Conservation (phyloP, 306 rosid genomes). For the Acacia confusa region DNA sequence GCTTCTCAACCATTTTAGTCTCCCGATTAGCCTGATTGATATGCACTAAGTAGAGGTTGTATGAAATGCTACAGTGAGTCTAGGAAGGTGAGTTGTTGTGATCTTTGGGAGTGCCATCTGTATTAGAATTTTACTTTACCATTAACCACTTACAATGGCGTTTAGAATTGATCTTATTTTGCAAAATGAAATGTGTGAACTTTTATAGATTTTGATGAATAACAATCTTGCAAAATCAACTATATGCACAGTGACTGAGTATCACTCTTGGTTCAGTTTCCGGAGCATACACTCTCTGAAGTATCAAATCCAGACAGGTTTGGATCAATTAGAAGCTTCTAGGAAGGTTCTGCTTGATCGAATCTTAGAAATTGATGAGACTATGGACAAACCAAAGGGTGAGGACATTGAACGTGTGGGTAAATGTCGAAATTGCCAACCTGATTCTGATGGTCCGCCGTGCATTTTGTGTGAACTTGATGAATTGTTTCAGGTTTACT, state of each 20-base stretch:
- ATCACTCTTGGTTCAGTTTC: slow-evolving; percentile 57
- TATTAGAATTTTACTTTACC: background rate
- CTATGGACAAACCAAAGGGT: slow-evolving; percentile 81
- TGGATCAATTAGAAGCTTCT: slow-evolving; percentile 84
- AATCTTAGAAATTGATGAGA: slow-evolving; percentile 72
- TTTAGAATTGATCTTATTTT: slow-evolving; percentile 22
- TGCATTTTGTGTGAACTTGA: slow-evolving; percentile 86
- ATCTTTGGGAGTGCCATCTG: background rate
- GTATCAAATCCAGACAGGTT: slow-evolving; percentile 83
- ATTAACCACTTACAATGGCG: background rate
- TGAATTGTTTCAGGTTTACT: slow-evolving; percentile 77
- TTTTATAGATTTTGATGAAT: slow-evolving; percentile 28
- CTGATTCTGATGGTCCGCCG: slow-evolving; percentile 71
- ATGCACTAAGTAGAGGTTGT: background rate
- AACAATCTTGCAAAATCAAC: slow-evolving; percentile 6
- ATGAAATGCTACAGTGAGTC: background rate
- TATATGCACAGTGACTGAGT: slow-evolving; percentile 23
- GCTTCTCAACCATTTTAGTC: background rate
- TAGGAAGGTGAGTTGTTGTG: background rate
- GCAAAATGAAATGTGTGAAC: slow-evolving; percentile 26
- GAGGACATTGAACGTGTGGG: slow-evolving; percentile 85
- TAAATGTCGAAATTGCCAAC: slow-evolving; percentile 77
- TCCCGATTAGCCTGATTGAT: background rate
- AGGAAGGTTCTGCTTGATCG: slow-evolving; percentile 77
- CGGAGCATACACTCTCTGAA: slow-evolving; percentile 69